These are phyloP conservation scores for Fonsecaea erecta DNA, from an alignment of 2,329 filamentous ascomycete genomes.

Conservation along the genomic window DNA sequence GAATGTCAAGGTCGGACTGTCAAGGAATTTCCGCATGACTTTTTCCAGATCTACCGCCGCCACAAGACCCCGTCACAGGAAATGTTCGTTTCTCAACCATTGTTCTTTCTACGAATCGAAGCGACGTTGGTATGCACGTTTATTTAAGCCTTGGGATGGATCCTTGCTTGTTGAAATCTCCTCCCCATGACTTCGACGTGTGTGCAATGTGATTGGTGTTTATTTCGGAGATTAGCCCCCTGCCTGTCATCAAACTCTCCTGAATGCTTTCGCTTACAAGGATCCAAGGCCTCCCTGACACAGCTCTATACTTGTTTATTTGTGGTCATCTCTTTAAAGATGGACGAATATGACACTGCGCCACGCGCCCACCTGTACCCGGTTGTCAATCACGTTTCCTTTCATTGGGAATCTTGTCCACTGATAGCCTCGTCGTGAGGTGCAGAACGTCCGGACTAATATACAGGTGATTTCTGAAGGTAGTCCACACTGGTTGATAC, in stretches of 20 bases:
- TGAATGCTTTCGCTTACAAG: constrained; percentile 5
- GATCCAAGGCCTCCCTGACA: background rate
- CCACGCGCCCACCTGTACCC: background rate
- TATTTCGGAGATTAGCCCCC: constrained; percentile 8
- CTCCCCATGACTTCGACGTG: background rate
- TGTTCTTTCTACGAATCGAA: constrained; percentile 19
- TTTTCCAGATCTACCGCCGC: background rate
- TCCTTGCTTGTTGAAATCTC: background rate
- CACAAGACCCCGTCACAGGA: background rate
- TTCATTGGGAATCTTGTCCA: background rate
- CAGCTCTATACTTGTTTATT: background rate
- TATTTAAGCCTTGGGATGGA: constrained; percentile 12
- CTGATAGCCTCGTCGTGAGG: background rate
- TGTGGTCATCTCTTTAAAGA: constrained; percentile 1
- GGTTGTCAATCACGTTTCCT: background rate
- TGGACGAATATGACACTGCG: constrained; percentile 2
- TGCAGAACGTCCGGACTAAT: background rate
- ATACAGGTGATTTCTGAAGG: background rate
- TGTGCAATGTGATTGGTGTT: constrained; percentile 10
- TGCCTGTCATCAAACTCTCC: constrained; percentile 10
- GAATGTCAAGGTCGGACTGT: background rate
- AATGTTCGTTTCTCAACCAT: background rate
- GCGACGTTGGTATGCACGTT: constrained; percentile 17
- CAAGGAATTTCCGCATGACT: constrained; percentile 4
- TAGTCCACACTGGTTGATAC: constrained; percentile 1